phyloP scores from a whole-genome alignment of 352 stramenopile genomes.

The Hyaloperonospora brassicae region DNA sequence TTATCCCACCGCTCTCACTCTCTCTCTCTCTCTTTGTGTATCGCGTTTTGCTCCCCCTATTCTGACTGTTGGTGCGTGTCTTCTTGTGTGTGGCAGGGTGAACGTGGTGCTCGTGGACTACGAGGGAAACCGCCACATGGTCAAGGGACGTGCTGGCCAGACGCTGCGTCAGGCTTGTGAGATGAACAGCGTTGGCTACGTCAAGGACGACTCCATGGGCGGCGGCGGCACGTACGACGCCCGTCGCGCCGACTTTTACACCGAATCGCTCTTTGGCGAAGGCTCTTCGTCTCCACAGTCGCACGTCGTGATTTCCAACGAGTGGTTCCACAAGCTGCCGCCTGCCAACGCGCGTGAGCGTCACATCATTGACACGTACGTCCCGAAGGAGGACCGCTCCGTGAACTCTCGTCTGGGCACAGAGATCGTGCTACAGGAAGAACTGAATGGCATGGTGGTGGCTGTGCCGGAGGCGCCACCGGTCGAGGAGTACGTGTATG shows the following conservation, averaged over 20 bases:
- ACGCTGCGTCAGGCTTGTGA: slow-evolving; percentile 77
- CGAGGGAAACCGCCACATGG: slow-evolving; percentile 79
- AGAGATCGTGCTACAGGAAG: slow-evolving; percentile 82
- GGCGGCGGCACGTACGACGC: slow-evolving; percentile 63
- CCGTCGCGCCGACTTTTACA: slow-evolving; percentile 71
- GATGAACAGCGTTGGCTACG: slow-evolving; percentile 58
- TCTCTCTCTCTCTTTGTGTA: slow-evolving; percentile 4
- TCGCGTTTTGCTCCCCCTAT: not conserved
- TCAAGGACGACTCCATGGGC: slow-evolving; percentile 85
- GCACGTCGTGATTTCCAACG: slow-evolving; percentile 83
- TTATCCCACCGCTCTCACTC: slow-evolving; percentile 6
- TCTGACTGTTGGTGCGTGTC: not conserved
- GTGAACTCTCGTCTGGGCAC: slow-evolving; percentile 78
- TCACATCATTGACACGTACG: slow-evolving; percentile 72
- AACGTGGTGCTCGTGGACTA: slow-evolving; percentile 84
- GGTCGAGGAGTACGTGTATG: slow-evolving; percentile 79
- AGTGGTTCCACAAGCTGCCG: slow-evolving; percentile 79
- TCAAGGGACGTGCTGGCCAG: slow-evolving; percentile 74
- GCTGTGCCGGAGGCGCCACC: slow-evolving; percentile 77
- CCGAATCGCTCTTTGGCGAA: slow-evolving; percentile 84
- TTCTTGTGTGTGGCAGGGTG: slow-evolving; percentile 35
- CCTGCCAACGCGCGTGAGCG: slow-evolving; percentile 60
- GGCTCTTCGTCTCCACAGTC: slow-evolving; percentile 73
- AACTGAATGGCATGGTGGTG: slow-evolving; percentile 82
- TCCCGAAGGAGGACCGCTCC: slow-evolving; percentile 71